Base-by-base conservation (phyloP, 208 protist species). In the Tritrichomonas musculus region DNA sequence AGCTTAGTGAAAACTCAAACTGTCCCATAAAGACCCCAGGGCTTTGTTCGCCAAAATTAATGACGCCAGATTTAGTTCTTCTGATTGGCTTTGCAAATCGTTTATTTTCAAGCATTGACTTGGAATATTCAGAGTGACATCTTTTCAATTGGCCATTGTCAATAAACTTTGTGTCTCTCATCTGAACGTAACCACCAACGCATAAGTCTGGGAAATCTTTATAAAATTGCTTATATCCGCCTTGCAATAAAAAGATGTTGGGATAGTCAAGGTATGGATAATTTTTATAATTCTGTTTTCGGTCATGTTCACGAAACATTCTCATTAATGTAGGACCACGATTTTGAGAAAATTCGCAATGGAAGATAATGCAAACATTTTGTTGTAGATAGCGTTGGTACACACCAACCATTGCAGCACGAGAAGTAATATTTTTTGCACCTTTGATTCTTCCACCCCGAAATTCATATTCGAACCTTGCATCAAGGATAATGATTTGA, bases 341-440 rank as follows among this genome's bases (percentile, higher is more conserved):
- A 44, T 94, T 57, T 27, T 94, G 49, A 57, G 77, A 93, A 55
- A 93, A 94, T 53, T 94, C 93, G 55, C 93, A 94, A 60, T 94
- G 93, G 80, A 94, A 94, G 50, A 94, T 75, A 41, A 94, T 94
- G 41, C 73, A 82, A 41, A 47, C 17, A 50, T 82, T 36, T 30
- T 82, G 27, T 20, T 82, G 44, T 50, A 9, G 20, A 39, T 82
- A 82, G 22, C 73, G 33, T 30, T 82, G 33, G 39, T 50, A 82
- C 30, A 82, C 49, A n/a, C 73, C 73, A 39, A 47, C 33, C 13
- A 82, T 27, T 17, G 44, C 14, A 25, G 73, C 33, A 8, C 8
- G 44, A n/a, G 73, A 82, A 9, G 14, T 44, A 47, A 82, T 39
- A 41, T 82, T 82, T 41, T 41, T 53, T 25, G 77, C 41, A 2